phyloP scores from a whole-genome alignment of 257 asterid species.

The Lycium ferocissimum region DNA sequence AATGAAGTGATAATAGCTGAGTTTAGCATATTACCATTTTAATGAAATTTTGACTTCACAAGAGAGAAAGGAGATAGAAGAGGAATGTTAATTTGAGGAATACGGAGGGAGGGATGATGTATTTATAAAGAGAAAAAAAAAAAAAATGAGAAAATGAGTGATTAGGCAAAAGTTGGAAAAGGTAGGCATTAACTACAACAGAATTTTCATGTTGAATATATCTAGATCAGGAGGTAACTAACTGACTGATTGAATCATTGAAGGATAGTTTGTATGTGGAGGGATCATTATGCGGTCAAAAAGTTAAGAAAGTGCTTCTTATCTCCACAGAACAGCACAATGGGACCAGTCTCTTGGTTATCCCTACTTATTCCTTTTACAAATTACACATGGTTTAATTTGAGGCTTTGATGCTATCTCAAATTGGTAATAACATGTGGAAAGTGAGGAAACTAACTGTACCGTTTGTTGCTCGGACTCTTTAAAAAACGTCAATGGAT shows the following conservation, averaged over 20 bases:
- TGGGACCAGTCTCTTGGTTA: conserved; percentile 4
- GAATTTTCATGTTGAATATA: conserved; percentile 12
- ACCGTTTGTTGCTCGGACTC: too few species aligned
- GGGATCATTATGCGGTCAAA: conserved; percentile 24
- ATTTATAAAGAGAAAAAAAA: neutral
- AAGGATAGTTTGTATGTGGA: too few species aligned
- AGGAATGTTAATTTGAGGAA: neutral
- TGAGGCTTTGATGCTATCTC: neutral
- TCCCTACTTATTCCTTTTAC: neutral
- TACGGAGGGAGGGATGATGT: neutral
- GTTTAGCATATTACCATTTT: conserved; percentile 21
- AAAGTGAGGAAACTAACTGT: neutral
- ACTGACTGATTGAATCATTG: neutral
- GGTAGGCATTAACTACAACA: conserved; percentile 3
- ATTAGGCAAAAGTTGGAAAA: conserved; percentile 26
- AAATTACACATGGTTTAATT: neutral
- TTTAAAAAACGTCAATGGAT: too few species aligned
- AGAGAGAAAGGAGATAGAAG: neutral
- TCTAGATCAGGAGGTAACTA: conserved; percentile 2
- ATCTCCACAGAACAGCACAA: conserved; percentile 20
- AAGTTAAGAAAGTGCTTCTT: conserved; percentile 2
- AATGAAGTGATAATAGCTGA: neutral
- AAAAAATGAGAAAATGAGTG: neutral
- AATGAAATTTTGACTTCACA: neutral
- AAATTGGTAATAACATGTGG: neutral